Evolutionary conservation across 2,329 filamentous ascomycete genomes (phyloP), one percentile per base, ranked within the genome.

Genomic region (Drechslerella coelobrocha): DNA sequence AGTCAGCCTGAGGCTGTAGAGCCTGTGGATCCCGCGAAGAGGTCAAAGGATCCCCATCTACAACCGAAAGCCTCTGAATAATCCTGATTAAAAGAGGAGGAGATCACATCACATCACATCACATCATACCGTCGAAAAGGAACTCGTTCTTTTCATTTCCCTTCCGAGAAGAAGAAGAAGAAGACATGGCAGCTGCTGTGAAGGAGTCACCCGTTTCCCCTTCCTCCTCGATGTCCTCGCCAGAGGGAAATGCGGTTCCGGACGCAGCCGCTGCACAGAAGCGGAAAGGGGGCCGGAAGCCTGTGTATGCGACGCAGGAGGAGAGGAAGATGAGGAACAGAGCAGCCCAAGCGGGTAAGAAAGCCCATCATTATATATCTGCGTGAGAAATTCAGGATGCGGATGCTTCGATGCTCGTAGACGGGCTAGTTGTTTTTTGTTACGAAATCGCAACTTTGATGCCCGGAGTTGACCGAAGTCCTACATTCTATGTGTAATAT

Each of bases 301-400:
- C 94, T 78, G 94, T 97, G 74, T 99, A 99, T 84, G 94, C 94
- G 60, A 99, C 94, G 34, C 97, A 94, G 9, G 94, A 99, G 80
- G 94, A 99, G 81, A 88, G 94, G 77, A 97, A 99, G 82, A 94
- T 97, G 81, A 87, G 94, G 74, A 99, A 99, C 78, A 85, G 94
- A 76, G 94, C 97, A 82, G 94, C 94, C 51, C 94, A 99, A 81
- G 94, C 94, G 61, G 94, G 75, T 76, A 74, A 59, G 74, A 66
- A 37, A 26, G 39, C 24, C 48, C 29, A 19, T 21, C 23, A 39
- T 14, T 14, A 54, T 37, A 24, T 41, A 47, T 24, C 48, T 17
- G 6, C 27, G 27, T 50, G n/a, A 29, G 55, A 17, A 43, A 31
- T 59, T 43, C 41, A 14, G 26, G 27, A 37, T 29, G 37, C 27